Evolutionary conservation across 768 basidiomycete genomes (phyloP).

Genomic region (Lanmaoa rubissima): DNA sequence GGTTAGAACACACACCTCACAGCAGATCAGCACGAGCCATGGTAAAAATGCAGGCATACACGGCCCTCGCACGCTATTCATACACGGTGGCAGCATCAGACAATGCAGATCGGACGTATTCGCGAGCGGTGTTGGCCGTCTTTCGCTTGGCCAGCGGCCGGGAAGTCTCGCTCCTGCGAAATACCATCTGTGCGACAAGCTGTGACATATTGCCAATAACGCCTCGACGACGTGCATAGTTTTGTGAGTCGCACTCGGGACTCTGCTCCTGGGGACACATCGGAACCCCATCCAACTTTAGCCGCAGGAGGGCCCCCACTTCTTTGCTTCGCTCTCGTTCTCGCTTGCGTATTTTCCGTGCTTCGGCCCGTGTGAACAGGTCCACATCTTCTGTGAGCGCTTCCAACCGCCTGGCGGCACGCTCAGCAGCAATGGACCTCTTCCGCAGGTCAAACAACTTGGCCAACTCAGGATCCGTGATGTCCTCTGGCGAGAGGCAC

Average conservation of each 20-base stretch:
- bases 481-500: slow-evolving; percentile 33
- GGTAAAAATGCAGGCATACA: slow-evolving; percentile 5
- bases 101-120: slow-evolving; percentile 32
- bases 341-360: slow-evolving; percentile 43
- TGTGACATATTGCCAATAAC: slow-evolving; percentile 35
- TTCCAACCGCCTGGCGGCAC: slow-evolving; percentile 31
- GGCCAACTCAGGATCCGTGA: slow-evolving; percentile 37
- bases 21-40: slow-evolving; percentile 12
- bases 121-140: slow-evolving; percentile 12
- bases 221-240: slow-evolving; percentile 20
- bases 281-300: slow-evolving; percentile 44
- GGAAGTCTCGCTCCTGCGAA: slow-evolving; percentile 40
- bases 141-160: slow-evolving; percentile 40
- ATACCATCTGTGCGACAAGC: slow-evolving; percentile 47
- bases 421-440: slow-evolving; percentile 34
- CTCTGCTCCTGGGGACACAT: slow-evolving; percentile 24
- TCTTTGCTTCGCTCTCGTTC: slow-evolving; percentile 57
- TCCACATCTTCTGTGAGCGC: slow-evolving; percentile 36
- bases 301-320: slow-evolving; percentile 51
- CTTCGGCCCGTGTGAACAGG: slow-evolving; percentile 41
- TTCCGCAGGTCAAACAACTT: slow-evolving; percentile 41
- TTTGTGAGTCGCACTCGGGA: slow-evolving; percentile 23
- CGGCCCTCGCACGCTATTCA: slow-evolving; percentile 6
- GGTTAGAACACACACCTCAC: slow-evolving; percentile 25
- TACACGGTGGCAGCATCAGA: slow-evolving; percentile 19